Conservation (phyloP, 805 yeast genomes). For the Saturnispora ahearnii region DNA sequence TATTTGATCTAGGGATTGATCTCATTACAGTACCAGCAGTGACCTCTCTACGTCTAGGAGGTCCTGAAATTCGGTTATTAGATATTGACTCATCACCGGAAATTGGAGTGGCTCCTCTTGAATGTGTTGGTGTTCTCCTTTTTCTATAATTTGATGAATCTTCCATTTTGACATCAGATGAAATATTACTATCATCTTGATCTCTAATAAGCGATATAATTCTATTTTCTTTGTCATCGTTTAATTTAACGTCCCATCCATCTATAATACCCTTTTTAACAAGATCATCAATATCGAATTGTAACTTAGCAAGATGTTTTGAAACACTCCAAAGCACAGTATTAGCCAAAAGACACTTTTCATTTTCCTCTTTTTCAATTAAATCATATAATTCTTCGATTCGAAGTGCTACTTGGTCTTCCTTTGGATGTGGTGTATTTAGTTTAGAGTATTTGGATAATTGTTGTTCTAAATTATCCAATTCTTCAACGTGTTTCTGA, state of each 20-base stretch:
- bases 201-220: background rate
- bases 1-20: constrained; percentile 11
- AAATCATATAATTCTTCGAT: constrained; percentile 59
- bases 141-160: constrained; percentile 1
- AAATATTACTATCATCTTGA: background rate
- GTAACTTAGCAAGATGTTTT: constrained; percentile 65
- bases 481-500: constrained; percentile 56
- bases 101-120: constrained; percentile 11
- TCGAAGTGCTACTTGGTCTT: constrained; percentile 52
- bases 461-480: constrained; percentile 65
- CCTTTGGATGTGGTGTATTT: constrained; percentile 86
- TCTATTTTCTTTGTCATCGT: constrained; percentile 27
- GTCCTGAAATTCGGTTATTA: constrained; percentile 7
- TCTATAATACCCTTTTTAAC: constrained; percentile 70
- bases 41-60: constrained; percentile 17
- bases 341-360: constrained; percentile 70
- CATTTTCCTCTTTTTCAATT: constrained; percentile 58
- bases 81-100: constrained; percentile 1
- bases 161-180: constrained; percentile 2
- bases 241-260: constrained; percentile 36
- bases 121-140: constrained; percentile 6
- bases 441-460: constrained; percentile 75
- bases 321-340: constrained; percentile 73
- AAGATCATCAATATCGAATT: constrained; percentile 63
- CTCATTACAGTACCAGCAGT: constrained; percentile 17